These are phyloP conservation scores for Colletotrichum paranaense DNA, from an alignment of 2,329 filamentous ascomycete genomes.

Conservation along the genomic window DNA sequence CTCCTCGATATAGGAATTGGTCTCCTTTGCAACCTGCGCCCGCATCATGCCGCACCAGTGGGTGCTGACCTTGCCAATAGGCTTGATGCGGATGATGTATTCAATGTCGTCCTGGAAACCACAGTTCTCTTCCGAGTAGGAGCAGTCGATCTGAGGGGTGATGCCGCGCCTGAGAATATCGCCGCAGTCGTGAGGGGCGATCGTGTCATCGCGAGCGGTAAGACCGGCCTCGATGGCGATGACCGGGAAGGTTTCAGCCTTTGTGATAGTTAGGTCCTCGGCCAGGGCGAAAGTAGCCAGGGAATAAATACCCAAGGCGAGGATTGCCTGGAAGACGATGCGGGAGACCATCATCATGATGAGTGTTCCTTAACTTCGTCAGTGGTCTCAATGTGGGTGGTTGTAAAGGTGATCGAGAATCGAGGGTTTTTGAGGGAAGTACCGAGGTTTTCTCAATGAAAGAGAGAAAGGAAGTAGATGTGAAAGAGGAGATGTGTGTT, in stretches of 20 bases:
- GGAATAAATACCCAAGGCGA: not conserved
- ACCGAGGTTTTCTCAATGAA: not conserved
- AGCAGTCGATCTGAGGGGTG: conserved; percentile 21
- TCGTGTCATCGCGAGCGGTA: not conserved
- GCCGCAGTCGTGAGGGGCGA: conserved; percentile 9
- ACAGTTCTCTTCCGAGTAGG: conserved; percentile 28
- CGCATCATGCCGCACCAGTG: conserved; percentile 20
- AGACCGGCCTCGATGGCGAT: not conserved
- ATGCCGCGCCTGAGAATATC: conserved; percentile 12
- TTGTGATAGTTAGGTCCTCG: not conserved
- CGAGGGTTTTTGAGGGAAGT: not conserved
- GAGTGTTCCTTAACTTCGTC: not conserved
- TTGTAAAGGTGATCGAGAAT: not conserved
- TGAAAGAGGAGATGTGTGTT: not conserved
- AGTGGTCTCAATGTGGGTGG: not conserved
- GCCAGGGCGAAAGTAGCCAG: not conserved
- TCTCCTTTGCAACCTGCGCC: not conserved
- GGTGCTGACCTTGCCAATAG: conserved; percentile 15
- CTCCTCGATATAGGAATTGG: not conserved
- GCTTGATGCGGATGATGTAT: conserved; percentile 21
- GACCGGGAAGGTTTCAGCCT: not conserved
- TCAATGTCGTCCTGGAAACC: conserved; percentile 19
- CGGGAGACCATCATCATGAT: not conserved
- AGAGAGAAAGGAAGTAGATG: not conserved
- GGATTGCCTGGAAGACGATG: not conserved